Base-by-base conservation (phyloP, 2,329 filamentous ascomycete species). In the Fusarium lateritium region DNA sequence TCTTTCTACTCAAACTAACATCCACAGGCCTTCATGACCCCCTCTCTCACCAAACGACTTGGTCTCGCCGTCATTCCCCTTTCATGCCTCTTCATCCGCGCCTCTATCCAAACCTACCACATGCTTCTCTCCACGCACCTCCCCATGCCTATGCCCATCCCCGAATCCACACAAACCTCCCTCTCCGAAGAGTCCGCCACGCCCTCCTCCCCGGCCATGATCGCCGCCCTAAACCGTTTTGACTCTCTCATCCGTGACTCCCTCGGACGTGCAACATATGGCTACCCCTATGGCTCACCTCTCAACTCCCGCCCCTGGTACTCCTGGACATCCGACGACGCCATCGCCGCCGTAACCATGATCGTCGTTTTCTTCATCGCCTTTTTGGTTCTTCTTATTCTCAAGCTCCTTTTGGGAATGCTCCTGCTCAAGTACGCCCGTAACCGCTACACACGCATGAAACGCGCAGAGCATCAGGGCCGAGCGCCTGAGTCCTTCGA, bases 111-210 rank as follows among this genome's bases (percentile, higher is more conserved):
- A 78, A 98, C 95, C 8, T 99, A 98, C 79, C 92, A 98, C 80
- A 98, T 98, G 95, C 97, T 98, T 76, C 87, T 98, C 15, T 93
- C 94, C 5, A 94, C 93, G 0, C 91, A 97, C 74, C 85, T 98
- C 34, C 92, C 94, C 0, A 87, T 92, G 10, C 92, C 93, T 0
- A 84, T 93, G 0, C 83, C 88, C 0, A 84, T 93, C 0, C 83
- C 88, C 26, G 83, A 90, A 26, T 89, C 90, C 5, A 83, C 88
- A 28, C 87, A 91, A 47, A 90, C 91, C 19, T 87, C 91, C 7
- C 81, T 93, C 15, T 83, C 87, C 6, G 82, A 90, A 6, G 91
- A 93, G 42, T 88, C 88, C 0, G 84, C 88, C 1, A 82, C 85
- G 4, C 86, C 87, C 0, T 85, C 90, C 0, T 94, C 92, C 0